Conservation (phyloP, 345 rosid genomes). For the Salix exigua region DNA sequence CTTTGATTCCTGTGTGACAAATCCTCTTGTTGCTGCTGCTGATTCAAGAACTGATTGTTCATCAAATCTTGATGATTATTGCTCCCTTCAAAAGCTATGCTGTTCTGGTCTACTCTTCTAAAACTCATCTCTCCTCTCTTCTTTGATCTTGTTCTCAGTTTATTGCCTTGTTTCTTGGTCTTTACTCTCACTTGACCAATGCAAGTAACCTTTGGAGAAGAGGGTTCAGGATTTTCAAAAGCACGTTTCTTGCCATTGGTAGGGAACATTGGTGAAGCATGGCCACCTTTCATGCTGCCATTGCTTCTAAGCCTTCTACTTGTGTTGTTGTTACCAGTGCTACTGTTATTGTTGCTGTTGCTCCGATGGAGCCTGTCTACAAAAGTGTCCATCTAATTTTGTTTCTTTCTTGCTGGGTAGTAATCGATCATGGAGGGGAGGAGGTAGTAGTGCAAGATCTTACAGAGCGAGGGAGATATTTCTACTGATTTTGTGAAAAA, state of each 20-base stretch:
- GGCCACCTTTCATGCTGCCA: slow-evolving; percentile 72
- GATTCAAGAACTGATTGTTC: slow-evolving; percentile 6
- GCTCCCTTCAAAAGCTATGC: neutral
- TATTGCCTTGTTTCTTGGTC: slow-evolving; percentile 87
- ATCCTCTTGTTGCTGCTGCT: slow-evolving; percentile 30
- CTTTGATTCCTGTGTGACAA: slow-evolving; percentile 53
- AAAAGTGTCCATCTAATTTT: slow-evolving; percentile 45
- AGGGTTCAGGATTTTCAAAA: slow-evolving; percentile 78
- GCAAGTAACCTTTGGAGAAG: slow-evolving; percentile 95
- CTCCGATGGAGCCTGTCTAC: slow-evolving; percentile 67
- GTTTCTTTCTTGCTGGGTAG: neutral
- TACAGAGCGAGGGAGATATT: neutral
- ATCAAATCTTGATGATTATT: slow-evolving; percentile 13
- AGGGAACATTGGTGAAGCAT: slow-evolving; percentile 86
- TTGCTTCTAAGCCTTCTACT: slow-evolving; percentile 63
- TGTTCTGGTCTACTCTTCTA: slow-evolving; percentile 43
- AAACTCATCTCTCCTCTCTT: slow-evolving; percentile 67
- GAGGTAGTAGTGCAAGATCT: neutral
- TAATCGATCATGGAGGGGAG: neutral
- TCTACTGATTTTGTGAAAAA: neutral
- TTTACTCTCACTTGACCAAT: slow-evolving; percentile 98
- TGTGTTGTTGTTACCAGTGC: slow-evolving; percentile 14
- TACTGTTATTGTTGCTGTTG: slow-evolving; percentile 37
- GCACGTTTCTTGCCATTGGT: slow-evolving; percentile 50
- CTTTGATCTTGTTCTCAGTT: slow-evolving; percentile 59